Conservation (phyloP, 73 alveolate species). For the Breviolum minutum region DNA sequence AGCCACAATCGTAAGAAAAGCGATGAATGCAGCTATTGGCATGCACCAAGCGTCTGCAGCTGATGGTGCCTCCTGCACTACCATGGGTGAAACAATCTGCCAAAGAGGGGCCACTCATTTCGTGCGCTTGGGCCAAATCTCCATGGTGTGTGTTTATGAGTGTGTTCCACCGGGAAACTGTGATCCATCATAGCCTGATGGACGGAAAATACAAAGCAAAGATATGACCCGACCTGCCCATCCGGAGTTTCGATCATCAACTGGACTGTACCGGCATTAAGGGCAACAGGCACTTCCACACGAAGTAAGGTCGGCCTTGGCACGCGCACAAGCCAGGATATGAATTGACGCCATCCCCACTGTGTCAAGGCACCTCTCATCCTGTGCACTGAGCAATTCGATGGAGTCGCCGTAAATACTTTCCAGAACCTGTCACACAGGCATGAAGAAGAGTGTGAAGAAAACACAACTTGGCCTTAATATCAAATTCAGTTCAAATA, state of each 20-base stretch:
- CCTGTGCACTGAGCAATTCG: background rate
- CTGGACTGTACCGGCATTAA: background rate
- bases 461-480: background rate
- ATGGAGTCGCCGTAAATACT: background rate
- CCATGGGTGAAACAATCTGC: background rate
- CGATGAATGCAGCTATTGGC: background rate
- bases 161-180: background rate
- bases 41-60: slow-evolving; percentile 4
- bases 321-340: background rate
- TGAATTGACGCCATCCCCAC: background rate
- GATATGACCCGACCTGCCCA: slow-evolving; percentile 10
- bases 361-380: background rate
- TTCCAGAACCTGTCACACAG: background rate
- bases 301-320: background rate
- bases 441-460: background rate
- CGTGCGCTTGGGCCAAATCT: slow-evolving; percentile 7
- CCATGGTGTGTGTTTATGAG: background rate
- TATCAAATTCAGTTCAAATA: background rate
- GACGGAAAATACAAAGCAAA: background rate
- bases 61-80: background rate
- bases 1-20: background rate
- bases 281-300: slow-evolving; percentile 31
- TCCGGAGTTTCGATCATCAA: slow-evolving; percentile 14
- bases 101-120: background rate
- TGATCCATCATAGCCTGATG: background rate